These are phyloP conservation scores for Amoebophrya sp. DNA, from an alignment of 169 alveolate genomes.

Conservation along the genomic window DNA sequence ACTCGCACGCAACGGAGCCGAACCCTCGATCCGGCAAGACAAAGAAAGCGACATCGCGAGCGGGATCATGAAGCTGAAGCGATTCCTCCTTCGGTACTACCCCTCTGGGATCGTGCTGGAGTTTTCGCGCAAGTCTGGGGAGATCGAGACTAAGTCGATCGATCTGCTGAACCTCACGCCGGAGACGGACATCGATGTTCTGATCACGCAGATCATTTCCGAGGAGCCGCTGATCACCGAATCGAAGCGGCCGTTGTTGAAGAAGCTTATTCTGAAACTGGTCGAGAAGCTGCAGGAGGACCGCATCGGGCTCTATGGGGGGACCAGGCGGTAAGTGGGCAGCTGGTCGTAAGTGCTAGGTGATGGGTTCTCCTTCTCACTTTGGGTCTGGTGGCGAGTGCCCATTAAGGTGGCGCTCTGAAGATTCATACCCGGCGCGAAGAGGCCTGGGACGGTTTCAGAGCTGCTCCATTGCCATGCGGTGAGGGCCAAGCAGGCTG, in stretches of 20 bases:
- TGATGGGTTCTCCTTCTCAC: too few species aligned
- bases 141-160: constrained; percentile 58
- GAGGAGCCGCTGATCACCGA: constrained; percentile 60
- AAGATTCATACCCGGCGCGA: too few species aligned
- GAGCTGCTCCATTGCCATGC: too few species aligned
- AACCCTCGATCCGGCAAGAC: too few species aligned
- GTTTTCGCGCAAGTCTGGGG: constrained; percentile 52
- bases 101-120: constrained; percentile 77
- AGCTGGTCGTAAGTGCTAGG: too few species aligned
- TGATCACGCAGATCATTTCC: constrained; percentile 46
- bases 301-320: constrained; percentile 38
- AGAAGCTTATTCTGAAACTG: constrained; percentile 43
- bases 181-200: constrained; percentile 54
- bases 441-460: too few species aligned
- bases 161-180: constrained; percentile 59
- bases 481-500: too few species aligned
- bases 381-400: too few species aligned
- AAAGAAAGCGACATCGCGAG: too few species aligned
- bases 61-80: constrained; percentile 68
- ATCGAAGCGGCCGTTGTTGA: background rate
- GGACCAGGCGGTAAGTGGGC: too few species aligned
- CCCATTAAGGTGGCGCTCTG: too few species aligned
- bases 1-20: too few species aligned
- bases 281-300: constrained; percentile 52
- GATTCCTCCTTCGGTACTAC: constrained; percentile 57